phyloP scores from a whole-genome alignment of 108 stramenopile species.

The Nannochloropsis granulata region DNA sequence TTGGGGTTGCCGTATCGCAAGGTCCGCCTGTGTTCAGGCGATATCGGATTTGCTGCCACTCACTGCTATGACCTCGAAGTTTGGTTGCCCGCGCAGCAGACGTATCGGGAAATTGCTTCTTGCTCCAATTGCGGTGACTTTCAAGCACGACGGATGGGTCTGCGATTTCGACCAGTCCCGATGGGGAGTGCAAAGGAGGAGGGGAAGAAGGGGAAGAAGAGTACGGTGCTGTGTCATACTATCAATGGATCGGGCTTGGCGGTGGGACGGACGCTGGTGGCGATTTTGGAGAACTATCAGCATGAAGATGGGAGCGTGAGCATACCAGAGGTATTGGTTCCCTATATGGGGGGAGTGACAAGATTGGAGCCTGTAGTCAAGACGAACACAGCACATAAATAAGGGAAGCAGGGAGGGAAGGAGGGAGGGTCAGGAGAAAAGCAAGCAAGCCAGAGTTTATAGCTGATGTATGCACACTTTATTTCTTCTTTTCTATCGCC shows the following conservation, averaged over 20 bases:
- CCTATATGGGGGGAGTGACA: conserved; percentile 46
- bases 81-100: conserved; percentile 77
- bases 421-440: background rate
- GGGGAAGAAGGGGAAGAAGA: background rate
- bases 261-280: conserved; percentile 85
- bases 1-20: conserved; percentile 79
- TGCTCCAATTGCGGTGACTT: conserved; percentile 91
- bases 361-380: background rate
- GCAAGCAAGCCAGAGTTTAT: background rate
- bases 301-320: conserved; percentile 60
- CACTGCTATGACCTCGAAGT: conserved; percentile 96
- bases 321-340: conserved; percentile 64
- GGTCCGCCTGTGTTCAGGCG: conserved; percentile 81
- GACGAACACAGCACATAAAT: background rate
- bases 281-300: conserved; percentile 94
- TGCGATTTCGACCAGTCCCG: conserved; percentile 58
- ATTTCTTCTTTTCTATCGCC: background rate
- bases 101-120: conserved; percentile 84
- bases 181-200: background rate
- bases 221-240: conserved; percentile 48
- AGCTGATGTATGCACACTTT: background rate
- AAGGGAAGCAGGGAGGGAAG: background rate
- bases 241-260: conserved; percentile 96
- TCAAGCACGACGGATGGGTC: conserved; percentile 81
- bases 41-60: conserved; percentile 80